Base-by-base conservation (phyloP, 106 monocot species). In the Acorus gramineus region DNA sequence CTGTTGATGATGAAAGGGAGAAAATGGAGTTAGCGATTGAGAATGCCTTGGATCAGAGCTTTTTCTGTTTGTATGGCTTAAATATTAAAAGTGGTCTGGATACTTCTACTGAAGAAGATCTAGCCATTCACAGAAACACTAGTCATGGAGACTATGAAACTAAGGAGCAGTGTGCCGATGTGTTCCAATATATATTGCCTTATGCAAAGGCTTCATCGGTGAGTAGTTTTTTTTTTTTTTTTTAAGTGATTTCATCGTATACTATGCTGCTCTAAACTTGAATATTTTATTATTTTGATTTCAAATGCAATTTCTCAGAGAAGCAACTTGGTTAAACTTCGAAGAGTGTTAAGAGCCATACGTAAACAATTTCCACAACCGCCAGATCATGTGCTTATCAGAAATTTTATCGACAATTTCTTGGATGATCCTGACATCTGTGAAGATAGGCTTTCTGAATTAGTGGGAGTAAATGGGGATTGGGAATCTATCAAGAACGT, bases 141-240 rank as follows among this genome's bases (percentile, higher is more conserved):
- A 98, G 78, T 70, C 87, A 79, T 63, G 96, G 96, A 63, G 98
- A 98, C 66, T 87, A 92, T 74, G 85, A 98, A 79, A 98, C 92
- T 46, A 88, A 84, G 69, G 98, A 92, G 62, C 98, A 98, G 63
- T 98, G 92, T 73, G 98, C 98, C 57, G 98, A 98, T 89, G 98
- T 98, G 57, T 98, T 98, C 67, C 87, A 92, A 47, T 98, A 98
- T 71, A 81, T 98, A 55, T 70, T 98, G 46, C 98, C 98, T 9
- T 98, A 98, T 85, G 88, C 92, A 50, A 92, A 75, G 62, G 82
- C 76, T 83, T 77, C 92, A 58, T 98, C 98, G 14, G 88, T 88
- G 61, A 66, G 84, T 78, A 59, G 4, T 44, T 77, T 14, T 66
- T 55, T 46, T 44, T 45, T 43, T 53, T 50, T 47, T 67, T 44